These are phyloP conservation scores for Trypanosoma rangeli DNA, from an alignment of 208 protist genomes.

Conservation along the genomic window DNA sequence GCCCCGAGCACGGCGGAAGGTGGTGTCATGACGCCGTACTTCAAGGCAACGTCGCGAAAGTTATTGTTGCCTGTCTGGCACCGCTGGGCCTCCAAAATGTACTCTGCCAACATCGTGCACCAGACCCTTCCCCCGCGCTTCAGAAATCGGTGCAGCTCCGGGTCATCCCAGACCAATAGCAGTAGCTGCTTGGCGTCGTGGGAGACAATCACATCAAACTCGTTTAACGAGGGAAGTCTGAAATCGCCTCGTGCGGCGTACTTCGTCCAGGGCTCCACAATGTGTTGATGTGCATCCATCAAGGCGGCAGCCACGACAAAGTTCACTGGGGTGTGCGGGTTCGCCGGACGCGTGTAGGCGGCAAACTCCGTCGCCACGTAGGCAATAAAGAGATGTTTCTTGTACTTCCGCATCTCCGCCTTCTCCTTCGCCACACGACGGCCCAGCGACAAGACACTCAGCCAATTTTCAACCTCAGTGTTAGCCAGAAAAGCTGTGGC, in stretches of 20 bases:
- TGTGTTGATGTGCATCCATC: constrained; percentile 38
- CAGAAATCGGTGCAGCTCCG: constrained; percentile 63
- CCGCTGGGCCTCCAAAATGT: constrained; percentile 74
- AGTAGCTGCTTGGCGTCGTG: constrained; percentile 79
- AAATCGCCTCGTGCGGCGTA: constrained; percentile 59
- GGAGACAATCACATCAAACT: constrained; percentile 71
- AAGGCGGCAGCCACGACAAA: constrained; percentile 62
- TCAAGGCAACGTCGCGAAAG: constrained; percentile 53
- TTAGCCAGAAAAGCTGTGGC: neutral
- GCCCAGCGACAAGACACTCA: constrained; percentile 34
- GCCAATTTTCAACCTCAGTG: constrained; percentile 55
- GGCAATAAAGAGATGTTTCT: constrained; percentile 57
- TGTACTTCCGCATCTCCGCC: constrained; percentile 51
- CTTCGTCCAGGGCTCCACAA: constrained; percentile 71
- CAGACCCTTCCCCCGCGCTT: constrained; percentile 80
- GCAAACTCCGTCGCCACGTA: constrained; percentile 69
- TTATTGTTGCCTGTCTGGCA: constrained; percentile 53
- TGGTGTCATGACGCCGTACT: constrained; percentile 58
- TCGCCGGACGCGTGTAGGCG: constrained; percentile 54
- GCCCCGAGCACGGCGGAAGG: constrained; percentile 50
- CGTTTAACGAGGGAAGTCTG: constrained; percentile 55
- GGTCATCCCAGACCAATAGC: constrained; percentile 57
- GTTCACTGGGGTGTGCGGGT: constrained; percentile 58
- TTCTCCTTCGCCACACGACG: constrained; percentile 49
- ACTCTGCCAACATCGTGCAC: constrained; percentile 87